phyloP scores from a whole-genome alignment of 2,329 filamentous ascomycete genomes.

The Aspergillus sp. region DNA sequence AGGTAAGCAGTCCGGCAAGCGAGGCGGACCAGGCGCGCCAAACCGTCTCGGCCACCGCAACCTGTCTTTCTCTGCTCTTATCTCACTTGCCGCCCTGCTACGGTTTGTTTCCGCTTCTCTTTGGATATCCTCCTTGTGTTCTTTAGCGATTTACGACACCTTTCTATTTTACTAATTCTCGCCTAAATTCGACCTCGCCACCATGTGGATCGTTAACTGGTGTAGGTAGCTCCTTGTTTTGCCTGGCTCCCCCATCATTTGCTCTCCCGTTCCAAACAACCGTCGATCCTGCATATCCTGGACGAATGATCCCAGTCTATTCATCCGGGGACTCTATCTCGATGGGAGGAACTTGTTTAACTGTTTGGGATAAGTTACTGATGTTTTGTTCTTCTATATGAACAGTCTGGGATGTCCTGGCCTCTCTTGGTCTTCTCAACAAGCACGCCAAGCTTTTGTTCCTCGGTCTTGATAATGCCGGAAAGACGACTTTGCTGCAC shows the following conservation, averaged over 20 bases:
- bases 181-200: slow-evolving; percentile 4
- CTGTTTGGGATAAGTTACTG: slow-evolving; percentile 2
- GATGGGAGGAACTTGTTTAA: not conserved
- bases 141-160: not conserved
- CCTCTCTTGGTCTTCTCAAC: slow-evolving; percentile 82
- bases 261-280: too few species aligned
- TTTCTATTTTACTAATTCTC: slow-evolving; percentile 1
- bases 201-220: slow-evolving; percentile 95
- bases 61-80: slow-evolving; percentile 2
- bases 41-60: not conserved
- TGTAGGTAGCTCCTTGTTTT: slow-evolving; percentile 54
- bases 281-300: too few species aligned
- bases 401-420: slow-evolving; percentile 83
- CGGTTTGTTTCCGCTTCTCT: not conserved
- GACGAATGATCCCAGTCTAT: too few species aligned
- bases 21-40: not conserved
- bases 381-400: slow-evolving; percentile 2
- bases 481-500: slow-evolving; percentile 89
- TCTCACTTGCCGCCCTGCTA: not conserved
- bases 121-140: too few species aligned
- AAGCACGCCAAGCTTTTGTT: slow-evolving; percentile 95
- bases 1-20: not conserved
- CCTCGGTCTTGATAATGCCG: slow-evolving; percentile 88
- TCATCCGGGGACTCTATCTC: too few species aligned
- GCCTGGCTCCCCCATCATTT: not conserved